Percentiles rank a stretch among this genome's conserved stretches.
Evolutionary conservation across 1,284 basidiomycete genomes (phyloP).

Genomic region (Leccinum pachyderme): DNA sequence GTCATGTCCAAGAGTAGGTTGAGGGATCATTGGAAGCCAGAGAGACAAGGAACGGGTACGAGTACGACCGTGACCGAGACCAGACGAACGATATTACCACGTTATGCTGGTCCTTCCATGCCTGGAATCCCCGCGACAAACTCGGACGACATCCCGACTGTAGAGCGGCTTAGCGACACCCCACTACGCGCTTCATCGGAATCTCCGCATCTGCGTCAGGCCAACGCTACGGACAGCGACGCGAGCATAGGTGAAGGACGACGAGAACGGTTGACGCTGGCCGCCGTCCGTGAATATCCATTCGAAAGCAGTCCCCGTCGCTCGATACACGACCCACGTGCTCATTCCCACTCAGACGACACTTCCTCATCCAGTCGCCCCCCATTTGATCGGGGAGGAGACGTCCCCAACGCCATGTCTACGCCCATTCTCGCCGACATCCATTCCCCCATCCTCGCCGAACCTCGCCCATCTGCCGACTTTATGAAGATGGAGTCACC

Average conservation of each 20-base stretch:
- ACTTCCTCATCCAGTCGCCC: slow-evolving; percentile 27
- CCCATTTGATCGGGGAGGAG: slow-evolving; percentile 23
- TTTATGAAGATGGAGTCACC: slow-evolving; percentile 37
- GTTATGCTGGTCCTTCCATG: slow-evolving; percentile 17
- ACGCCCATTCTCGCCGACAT: slow-evolving; percentile 30
- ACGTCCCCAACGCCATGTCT: slow-evolving; percentile 30
- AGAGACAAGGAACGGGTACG: slow-evolving; percentile 17
- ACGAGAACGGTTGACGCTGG: slow-evolving; percentile 23
- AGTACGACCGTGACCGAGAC: slow-evolving; percentile 13
- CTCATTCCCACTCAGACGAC: slow-evolving; percentile 21
- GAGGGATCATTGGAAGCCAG: slow-evolving; percentile 24
- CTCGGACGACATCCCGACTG: slow-evolving; percentile 32
- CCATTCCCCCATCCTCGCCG: slow-evolving; percentile 29
- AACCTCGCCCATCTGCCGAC: slow-evolving; percentile 33
- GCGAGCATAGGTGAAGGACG: slow-evolving; percentile 21
- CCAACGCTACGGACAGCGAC: slow-evolving; percentile 20
- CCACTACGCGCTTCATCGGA: slow-evolving; percentile 26
- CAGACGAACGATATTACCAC: slow-evolving; percentile 13
- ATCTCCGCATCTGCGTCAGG: slow-evolving; percentile 21
- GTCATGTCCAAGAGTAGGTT: slow-evolving; percentile 32
- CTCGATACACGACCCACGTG: slow-evolving; percentile 13
- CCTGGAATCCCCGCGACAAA: slow-evolving; percentile 22
- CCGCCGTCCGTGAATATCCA: slow-evolving; percentile 27
- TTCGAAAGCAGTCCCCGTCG: slow-evolving; percentile 21
- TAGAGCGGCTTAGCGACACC: slow-evolving; percentile 27